A percentile compares a stretch with the other conserved stretches of the same genome.
Conservation (phyloP, 208 protist genomes). For the Acanthamoeba triangularis region DNA sequence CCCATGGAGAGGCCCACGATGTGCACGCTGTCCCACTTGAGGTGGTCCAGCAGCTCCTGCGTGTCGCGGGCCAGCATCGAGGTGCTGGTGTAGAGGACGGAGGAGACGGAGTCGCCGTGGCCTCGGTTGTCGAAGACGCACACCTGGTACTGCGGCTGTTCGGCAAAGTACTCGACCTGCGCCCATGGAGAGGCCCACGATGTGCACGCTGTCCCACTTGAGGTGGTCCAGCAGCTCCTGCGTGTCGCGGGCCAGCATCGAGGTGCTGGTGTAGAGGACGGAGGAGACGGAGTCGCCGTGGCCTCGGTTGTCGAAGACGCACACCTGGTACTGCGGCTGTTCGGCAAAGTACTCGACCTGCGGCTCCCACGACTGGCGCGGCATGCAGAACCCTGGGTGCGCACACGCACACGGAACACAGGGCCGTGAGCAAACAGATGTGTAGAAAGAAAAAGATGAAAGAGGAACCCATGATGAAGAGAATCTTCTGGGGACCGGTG, state of each 20-base stretch:
- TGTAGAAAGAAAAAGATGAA: not conserved
- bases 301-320: conserved; percentile 55
- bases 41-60: conserved; percentile 3
- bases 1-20: conserved; percentile 54
- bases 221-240: conserved; percentile 21
- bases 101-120: conserved; percentile 4
- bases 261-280: conserved; percentile 10
- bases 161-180: no score
- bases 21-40: conserved; percentile 12
- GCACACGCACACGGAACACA: not conserved
- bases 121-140: conserved; percentile 62
- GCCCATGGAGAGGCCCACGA: conserved; percentile 51
- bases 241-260: conserved; percentile 7
- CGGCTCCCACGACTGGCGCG: not conserved
- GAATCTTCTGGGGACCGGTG: conserved; percentile 5
- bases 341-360: conserved; percentile 45
- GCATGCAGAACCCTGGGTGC: conserved; percentile 6
- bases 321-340: conserved; percentile 15
- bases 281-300: conserved; percentile 18
- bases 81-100: conserved; percentile 32
- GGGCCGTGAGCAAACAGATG: not conserved
- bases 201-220: conserved; percentile 4
- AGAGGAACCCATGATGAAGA: conserved; percentile 60
- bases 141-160: conserved; percentile 6
- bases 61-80: conserved; percentile 14